A percentile compares a stretch with the other conserved stretches of the same genome.
Conservation (phyloP, 805 yeast species). For the Ascoidea rubescens region DNA sequence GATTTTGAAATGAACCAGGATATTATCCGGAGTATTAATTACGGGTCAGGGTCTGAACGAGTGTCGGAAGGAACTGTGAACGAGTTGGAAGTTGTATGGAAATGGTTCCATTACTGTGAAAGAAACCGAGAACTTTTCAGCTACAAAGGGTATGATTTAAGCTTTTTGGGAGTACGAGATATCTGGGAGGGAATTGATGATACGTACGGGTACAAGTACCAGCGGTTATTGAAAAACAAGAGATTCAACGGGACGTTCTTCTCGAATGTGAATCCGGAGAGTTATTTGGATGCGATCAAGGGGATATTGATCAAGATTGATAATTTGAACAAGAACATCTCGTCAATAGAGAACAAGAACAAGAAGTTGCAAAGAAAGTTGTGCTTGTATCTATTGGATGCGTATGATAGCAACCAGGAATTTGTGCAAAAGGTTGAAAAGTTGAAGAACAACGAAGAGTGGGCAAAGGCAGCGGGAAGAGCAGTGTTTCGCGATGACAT, state of each 20-base stretch:
- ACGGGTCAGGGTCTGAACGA: background rate
- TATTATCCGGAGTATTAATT: background rate
- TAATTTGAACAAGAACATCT: no score
- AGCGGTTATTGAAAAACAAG: background rate
- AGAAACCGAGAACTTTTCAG: background rate
- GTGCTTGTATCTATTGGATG: background rate
- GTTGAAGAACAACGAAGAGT: slow-evolving; percentile 1
- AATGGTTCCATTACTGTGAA: background rate
- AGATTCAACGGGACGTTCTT: background rate
- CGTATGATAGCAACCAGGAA: background rate
- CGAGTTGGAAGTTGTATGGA: background rate
- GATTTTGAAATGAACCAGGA: background rate
- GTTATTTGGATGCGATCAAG: background rate
- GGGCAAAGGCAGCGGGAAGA: slow-evolving; percentile 75
- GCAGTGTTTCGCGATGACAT: slow-evolving; percentile 91
- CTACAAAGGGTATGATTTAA: background rate
- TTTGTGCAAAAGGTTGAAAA: slow-evolving; percentile 6
- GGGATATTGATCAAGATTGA: background rate
- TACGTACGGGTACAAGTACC: background rate
- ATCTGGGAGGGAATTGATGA: background rate
- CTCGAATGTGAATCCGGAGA: background rate
- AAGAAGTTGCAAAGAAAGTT: background rate
- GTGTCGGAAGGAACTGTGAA: background rate
- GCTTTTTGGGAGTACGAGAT: background rate
- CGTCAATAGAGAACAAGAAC: no score